phyloP scores from a whole-genome alignment of 2,329 filamentous ascomycete species.

The Aureobasidium lini region DNA sequence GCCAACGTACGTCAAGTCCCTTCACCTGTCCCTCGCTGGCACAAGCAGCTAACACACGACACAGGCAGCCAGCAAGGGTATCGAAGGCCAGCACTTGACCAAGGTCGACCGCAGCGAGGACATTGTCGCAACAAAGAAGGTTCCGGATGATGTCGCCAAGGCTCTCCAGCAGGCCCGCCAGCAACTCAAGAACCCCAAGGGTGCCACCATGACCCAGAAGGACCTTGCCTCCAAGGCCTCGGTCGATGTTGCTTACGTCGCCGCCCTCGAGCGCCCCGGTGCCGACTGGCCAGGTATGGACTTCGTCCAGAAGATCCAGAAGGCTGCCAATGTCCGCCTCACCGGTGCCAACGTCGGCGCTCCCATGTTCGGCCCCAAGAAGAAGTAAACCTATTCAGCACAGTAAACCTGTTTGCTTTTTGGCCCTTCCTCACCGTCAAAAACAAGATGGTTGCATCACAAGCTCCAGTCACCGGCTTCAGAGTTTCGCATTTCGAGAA shows the following conservation, averaged over 20 bases:
- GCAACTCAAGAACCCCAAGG: constrained; percentile 71
- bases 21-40: background rate
- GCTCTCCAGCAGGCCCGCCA: constrained; percentile 74
- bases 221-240: constrained; percentile 80
- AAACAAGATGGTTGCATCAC: background rate
- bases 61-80: constrained; percentile 26
- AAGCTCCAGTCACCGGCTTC: background rate
- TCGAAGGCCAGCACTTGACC: constrained; percentile 88
- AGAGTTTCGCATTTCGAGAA: background rate
- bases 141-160: constrained; percentile 72
- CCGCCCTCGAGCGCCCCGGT: constrained; percentile 78
- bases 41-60: constrained; percentile 37
- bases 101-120: constrained; percentile 97
- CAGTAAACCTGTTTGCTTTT: background rate
- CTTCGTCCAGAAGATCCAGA: constrained; percentile 74
- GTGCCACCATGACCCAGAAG: constrained; percentile 76
- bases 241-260: constrained; percentile 70
- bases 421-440: background rate
- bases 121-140: constrained; percentile 92
- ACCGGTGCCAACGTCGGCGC: constrained; percentile 56
- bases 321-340: constrained; percentile 39
- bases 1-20: constrained; percentile 62
- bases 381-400: constrained; percentile 39
- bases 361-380: constrained; percentile 71
- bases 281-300: constrained; percentile 74